Percentiles rank a stretch among this genome's conserved stretches.
phyloP scores from a whole-genome alignment of 1,284 basidiomycete genomes.

The Sanghuangporus baumii region DNA sequence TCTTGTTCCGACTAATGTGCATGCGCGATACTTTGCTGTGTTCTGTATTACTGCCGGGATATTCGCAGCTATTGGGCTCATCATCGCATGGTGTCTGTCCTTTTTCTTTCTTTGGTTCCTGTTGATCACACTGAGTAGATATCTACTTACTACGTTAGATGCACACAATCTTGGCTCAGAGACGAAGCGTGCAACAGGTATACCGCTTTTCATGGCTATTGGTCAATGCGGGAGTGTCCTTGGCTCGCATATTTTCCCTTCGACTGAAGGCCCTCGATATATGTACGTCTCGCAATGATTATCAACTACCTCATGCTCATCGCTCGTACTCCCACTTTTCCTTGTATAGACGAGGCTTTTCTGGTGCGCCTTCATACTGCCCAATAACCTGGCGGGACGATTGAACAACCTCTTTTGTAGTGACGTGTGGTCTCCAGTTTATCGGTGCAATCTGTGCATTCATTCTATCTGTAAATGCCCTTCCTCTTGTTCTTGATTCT shows the following conservation, averaged over 20 bases:
- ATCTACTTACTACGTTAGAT: slow-evolving; percentile 33
- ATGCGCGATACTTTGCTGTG: slow-evolving; percentile 59
- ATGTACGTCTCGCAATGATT: slow-evolving; percentile 33
- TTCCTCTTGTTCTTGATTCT: background rate
- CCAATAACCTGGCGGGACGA: background rate
- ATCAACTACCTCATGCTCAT: background rate
- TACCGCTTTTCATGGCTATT: slow-evolving; percentile 71
- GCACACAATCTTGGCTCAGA: slow-evolving; percentile 74
- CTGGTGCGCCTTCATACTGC: slow-evolving; percentile 30
- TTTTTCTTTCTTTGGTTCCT: slow-evolving; percentile 1
- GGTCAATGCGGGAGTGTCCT: slow-evolving; percentile 69
- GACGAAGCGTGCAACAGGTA: slow-evolving; percentile 69
- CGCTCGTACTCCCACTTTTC: background rate
- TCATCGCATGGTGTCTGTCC: slow-evolving; percentile 67
- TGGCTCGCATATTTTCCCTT: slow-evolving; percentile 66
- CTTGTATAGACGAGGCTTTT: slow-evolving; percentile 55
- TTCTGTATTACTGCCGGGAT: slow-evolving; percentile 68
- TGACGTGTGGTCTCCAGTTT: slow-evolving; percentile 52
- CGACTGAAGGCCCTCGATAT: slow-evolving; percentile 57
- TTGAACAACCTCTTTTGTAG: slow-evolving; percentile 25
- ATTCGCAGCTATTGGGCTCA: slow-evolving; percentile 60
- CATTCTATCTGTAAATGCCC: slow-evolving; percentile 43
- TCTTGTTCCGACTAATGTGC: slow-evolving; percentile 37
- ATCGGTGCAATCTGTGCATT: slow-evolving; percentile 49
- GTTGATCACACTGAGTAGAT: background rate